Evolutionary conservation across 352 stramenopile species (phyloP).

Genomic region (Phytophthora capsici): DNA sequence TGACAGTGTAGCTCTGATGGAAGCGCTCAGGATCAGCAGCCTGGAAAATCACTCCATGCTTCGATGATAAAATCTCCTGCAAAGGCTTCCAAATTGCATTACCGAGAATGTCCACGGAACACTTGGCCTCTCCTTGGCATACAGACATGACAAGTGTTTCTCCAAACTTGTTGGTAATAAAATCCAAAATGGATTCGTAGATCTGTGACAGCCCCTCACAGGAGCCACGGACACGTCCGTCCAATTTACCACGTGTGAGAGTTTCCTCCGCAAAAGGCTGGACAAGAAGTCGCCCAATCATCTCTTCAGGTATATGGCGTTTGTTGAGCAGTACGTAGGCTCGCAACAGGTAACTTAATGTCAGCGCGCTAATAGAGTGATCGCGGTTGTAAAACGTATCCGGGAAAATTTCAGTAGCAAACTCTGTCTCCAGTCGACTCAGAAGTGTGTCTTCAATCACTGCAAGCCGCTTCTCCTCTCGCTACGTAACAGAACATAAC

Average conservation of each 20-base stretch:
- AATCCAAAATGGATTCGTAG: constrained; percentile 78
- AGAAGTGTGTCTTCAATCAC: constrained; percentile 78
- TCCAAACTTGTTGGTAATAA: constrained; percentile 74
- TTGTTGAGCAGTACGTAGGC: constrained; percentile 83
- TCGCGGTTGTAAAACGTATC: constrained; percentile 90
- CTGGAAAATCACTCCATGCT: constrained; percentile 85
- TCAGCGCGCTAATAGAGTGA: constrained; percentile 66
- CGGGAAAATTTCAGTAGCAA: constrained; percentile 86
- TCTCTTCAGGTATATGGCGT: constrained; percentile 79
- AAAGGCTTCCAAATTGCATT: constrained; percentile 87
- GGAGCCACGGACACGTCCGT: constrained; percentile 72
- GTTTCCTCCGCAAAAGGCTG: constrained; percentile 82
- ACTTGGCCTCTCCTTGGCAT: constrained; percentile 73
- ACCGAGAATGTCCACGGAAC: constrained; percentile 76
- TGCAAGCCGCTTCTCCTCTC: constrained; percentile 73
- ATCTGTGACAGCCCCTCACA: constrained; percentile 78
- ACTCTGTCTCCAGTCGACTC: constrained; percentile 81
- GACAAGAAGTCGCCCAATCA: constrained; percentile 79
- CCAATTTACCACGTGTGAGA: constrained; percentile 78
- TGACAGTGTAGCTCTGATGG: constrained; percentile 83
- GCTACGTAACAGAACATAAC: constrained; percentile 30
- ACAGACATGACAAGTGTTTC: constrained; percentile 64
- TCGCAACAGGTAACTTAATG: constrained; percentile 74
- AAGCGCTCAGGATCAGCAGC: constrained; percentile 79
- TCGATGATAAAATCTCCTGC: constrained; percentile 64